phyloP scores from a whole-genome alignment of 2,329 filamentous ascomycete species.

The Pochonia chlamydosporia region DNA sequence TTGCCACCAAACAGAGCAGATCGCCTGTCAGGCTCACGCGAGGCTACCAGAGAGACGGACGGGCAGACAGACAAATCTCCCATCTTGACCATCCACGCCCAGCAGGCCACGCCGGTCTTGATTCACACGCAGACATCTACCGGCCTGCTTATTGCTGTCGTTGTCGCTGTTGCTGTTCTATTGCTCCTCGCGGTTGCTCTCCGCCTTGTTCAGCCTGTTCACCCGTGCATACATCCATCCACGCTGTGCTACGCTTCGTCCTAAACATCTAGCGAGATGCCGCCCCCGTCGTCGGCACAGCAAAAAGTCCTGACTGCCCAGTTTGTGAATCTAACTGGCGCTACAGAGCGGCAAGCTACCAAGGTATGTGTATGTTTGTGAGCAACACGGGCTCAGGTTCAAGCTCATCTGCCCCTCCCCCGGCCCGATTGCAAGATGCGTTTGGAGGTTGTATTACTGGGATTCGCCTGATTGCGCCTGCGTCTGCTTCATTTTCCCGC shows the following conservation, averaged over 20 bases:
- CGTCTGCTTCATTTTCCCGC: not conserved
- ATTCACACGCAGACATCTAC: not conserved
- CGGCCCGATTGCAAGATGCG: slow-evolving; percentile 2
- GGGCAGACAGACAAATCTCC: too few species aligned
- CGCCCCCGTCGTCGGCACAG: slow-evolving; percentile 28
- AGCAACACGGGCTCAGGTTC: slow-evolving; percentile 1
- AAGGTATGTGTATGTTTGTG: slow-evolving; percentile 40
- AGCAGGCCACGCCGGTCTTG: too few species aligned
- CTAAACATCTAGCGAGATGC: slow-evolving; percentile 24
- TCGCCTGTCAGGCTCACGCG: not conserved
- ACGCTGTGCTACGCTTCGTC: not conserved
- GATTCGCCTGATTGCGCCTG: not conserved
- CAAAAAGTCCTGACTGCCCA: slow-evolving; percentile 35
- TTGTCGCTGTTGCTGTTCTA: too few species aligned
- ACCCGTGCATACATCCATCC: not conserved
- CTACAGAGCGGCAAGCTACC: slow-evolving; percentile 35
- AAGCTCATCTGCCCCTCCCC: slow-evolving; percentile 1
- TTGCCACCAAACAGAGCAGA: too few species aligned
- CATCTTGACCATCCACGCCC: not conserved
- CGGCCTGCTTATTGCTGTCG: too few species aligned
- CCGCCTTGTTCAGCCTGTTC: not conserved
- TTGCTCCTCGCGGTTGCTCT: not conserved
- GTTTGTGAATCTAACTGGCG: slow-evolving; percentile 38
- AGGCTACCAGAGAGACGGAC: too few species aligned
- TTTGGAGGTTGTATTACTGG: not conserved